phyloP scores from a whole-genome alignment of 148 eudicot genomes.

The Camellia granthamiana region DNA sequence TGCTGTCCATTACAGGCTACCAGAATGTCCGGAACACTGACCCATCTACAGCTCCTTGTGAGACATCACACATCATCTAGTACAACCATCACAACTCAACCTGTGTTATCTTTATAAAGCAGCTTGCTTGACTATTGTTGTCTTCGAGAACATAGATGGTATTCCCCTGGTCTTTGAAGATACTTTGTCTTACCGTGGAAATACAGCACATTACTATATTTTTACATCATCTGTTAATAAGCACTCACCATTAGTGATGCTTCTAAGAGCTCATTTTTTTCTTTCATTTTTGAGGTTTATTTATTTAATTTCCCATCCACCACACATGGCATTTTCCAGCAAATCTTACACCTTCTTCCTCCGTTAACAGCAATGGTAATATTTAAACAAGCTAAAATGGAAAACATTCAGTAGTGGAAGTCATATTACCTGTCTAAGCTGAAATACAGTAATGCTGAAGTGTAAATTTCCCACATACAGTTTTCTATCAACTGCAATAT shows the following conservation, averaged over 20 bases:
- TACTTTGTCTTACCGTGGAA: no score
- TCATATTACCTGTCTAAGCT: constrained; percentile 46
- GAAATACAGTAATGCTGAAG: constrained; percentile 89
- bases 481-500: constrained; percentile 94
- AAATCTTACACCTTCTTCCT: not conserved
- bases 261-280: not conserved
- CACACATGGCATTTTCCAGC: not conserved
- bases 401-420: not conserved
- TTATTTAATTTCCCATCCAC: not conserved
- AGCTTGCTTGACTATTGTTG: no score
- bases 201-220: no score
- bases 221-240: no score
- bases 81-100: no score
- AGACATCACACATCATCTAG: no score
- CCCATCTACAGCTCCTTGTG: no score
- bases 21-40: not conserved
- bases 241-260: no score
- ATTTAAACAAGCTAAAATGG: not conserved
- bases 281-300: not conserved
- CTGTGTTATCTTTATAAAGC: no score
- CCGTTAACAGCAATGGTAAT: not conserved
- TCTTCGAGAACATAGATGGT: no score
- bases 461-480: constrained; percentile 93
- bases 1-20: no score
- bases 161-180: no score